These are phyloP conservation scores for Sphaerulina musiva DNA, from an alignment of 2,329 filamentous ascomycete species.

Conservation along the genomic window DNA sequence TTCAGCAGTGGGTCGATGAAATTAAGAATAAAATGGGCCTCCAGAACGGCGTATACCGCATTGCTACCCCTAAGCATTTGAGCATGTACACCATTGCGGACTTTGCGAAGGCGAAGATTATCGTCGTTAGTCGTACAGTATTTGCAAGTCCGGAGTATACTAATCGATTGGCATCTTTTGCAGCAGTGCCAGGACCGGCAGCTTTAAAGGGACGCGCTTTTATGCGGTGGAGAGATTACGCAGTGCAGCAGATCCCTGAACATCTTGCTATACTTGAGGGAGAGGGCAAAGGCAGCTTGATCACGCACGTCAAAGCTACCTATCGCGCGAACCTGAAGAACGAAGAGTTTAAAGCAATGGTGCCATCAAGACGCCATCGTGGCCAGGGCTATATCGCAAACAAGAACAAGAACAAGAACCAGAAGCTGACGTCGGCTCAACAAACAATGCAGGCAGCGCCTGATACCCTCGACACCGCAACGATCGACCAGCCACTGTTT, in stretches of 20 bases:
- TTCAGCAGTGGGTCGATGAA: constrained; percentile 54
- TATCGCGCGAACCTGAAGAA: constrained; percentile 11
- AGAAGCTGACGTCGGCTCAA: background rate
- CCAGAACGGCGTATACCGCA: constrained; percentile 37
- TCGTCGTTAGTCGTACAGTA: constrained; percentile 50
- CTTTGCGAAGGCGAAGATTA: constrained; percentile 47
- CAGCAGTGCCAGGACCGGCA: constrained; percentile 16
- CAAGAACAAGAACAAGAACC: constrained; percentile 15
- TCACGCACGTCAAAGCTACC: constrained; percentile 24
- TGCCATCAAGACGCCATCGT: constrained; percentile 33
- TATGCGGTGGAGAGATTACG: constrained; percentile 49
- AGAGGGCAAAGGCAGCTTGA: constrained; percentile 30
- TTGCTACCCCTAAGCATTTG: constrained; percentile 39
- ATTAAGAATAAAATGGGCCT: constrained; percentile 43
- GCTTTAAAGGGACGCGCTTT: constrained; percentile 38
- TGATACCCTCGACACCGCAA: constrained; percentile 9
- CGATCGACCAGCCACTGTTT: constrained; percentile 35
- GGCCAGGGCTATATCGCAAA: constrained; percentile 22
- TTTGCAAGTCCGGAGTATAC: constrained; percentile 47
- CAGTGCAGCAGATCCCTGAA: constrained; percentile 37
- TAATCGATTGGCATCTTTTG: constrained; percentile 40
- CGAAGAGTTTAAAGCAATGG: constrained; percentile 32
- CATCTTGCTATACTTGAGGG: constrained; percentile 37
- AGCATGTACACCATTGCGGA: constrained; percentile 39
- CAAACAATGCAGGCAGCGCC: constrained; percentile 5